These are phyloP conservation scores for Debaryomyces fabryi DNA, from an alignment of 1,139 yeast genomes.

Conservation along the genomic window DNA sequence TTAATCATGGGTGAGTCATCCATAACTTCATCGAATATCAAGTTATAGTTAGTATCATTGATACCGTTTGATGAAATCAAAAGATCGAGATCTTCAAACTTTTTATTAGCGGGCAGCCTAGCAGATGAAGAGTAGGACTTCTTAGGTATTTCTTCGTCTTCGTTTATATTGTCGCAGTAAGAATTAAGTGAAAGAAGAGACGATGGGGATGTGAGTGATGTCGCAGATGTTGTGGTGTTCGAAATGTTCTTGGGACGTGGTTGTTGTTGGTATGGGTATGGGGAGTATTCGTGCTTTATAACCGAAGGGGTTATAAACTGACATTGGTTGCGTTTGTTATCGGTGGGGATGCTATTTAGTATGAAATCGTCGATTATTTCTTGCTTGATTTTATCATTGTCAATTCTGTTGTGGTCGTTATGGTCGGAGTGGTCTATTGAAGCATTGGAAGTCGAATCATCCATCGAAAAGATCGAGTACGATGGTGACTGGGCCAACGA, in stretches of 20 bases:
- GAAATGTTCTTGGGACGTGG: slow-evolving; percentile 12
- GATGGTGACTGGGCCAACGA: slow-evolving; percentile 34
- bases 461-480: slow-evolving; percentile 34
- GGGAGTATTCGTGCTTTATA: slow-evolving; percentile 16
- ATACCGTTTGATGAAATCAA: background rate
- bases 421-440: slow-evolving; percentile 11
- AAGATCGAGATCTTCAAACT: slow-evolving; percentile 12
- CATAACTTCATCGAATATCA: slow-evolving; percentile 34
- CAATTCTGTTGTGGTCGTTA: slow-evolving; percentile 13
- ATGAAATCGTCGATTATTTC: slow-evolving; percentile 45
- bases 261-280: slow-evolving; percentile 10
- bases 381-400: slow-evolving; percentile 39
- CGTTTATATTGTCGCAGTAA: slow-evolving; percentile 15
- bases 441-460: slow-evolving; percentile 21
- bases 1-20: slow-evolving; percentile 26
- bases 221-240: slow-evolving; percentile 12
- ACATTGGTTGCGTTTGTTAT: slow-evolving; percentile 13
- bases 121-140: background rate
- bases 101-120: background rate
- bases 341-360: slow-evolving; percentile 41
- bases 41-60: slow-evolving; percentile 22
- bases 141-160: slow-evolving; percentile 5
- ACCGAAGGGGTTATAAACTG: slow-evolving; percentile 22
- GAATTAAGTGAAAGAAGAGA: slow-evolving; percentile 38
- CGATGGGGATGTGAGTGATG: slow-evolving; percentile 38